Percentiles rank a stretch among this genome's conserved stretches.
Evolutionary conservation across 495 filamentous ascomycete species (phyloP).

Genomic region (Penicillium chermesinum): DNA sequence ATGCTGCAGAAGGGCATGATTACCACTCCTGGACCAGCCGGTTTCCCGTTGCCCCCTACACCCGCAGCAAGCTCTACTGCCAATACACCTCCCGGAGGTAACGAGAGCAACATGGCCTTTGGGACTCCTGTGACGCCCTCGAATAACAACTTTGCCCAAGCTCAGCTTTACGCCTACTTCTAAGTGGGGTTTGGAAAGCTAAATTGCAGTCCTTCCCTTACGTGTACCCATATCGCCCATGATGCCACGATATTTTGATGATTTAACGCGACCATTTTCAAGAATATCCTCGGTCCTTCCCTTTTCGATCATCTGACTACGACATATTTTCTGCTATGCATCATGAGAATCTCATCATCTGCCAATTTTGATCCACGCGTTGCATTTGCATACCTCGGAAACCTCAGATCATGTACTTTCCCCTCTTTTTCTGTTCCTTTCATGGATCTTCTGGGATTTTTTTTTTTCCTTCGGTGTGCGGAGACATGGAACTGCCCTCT

Average conservation of each 20-base stretch:
- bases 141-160: slow-evolving; percentile 24
- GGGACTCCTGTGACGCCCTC: slow-evolving; percentile 21
- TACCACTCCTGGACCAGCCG: slow-evolving; percentile 16
- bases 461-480: too few relatives aligned
- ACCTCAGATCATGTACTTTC: neutral
- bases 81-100: slow-evolving; percentile 30
- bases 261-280: slow-evolving; percentile 38
- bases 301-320: slow-evolving; percentile 24
- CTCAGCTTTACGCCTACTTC: slow-evolving; percentile 31
- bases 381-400: neutral
- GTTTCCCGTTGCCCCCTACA: slow-evolving; percentile 25
- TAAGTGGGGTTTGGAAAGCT: slow-evolving; percentile 16
- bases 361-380: too few relatives aligned
- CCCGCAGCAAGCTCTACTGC: slow-evolving; percentile 26
- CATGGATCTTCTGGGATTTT: too few relatives aligned
- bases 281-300: slow-evolving; percentile 28
- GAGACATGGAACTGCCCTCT: too few relatives aligned
- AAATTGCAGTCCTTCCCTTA: slow-evolving; percentile 18
- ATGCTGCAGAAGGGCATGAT: slow-evolving; percentile 30
- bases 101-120: slow-evolving; percentile 28
- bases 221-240: slow-evolving; percentile 44
- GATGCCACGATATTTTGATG: slow-evolving; percentile 43
- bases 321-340: neutral
- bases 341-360: neutral
- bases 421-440: neutral